These are phyloP conservation scores for Biscogniauxia mediterranea DNA, from an alignment of 2,329 filamentous ascomycete genomes.

Conservation along the genomic window DNA sequence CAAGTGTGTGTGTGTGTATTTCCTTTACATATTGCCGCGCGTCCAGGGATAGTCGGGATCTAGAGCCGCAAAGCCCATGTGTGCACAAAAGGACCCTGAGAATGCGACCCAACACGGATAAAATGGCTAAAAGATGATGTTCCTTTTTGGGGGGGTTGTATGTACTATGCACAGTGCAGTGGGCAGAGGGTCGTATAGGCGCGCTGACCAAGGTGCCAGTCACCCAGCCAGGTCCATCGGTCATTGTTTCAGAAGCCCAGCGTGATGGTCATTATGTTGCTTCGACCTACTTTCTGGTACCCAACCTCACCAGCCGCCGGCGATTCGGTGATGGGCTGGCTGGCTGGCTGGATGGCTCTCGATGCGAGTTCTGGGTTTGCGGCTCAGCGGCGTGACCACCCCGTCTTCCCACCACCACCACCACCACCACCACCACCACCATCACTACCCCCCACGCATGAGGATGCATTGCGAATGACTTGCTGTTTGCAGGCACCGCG, in stretches of 20 bases:
- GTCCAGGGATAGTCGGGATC: neutral
- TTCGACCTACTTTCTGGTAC: neutral
- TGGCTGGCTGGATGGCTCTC: neutral
- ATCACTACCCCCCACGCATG: too few relatives aligned
- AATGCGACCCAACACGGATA: neutral
- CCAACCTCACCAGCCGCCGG: neutral
- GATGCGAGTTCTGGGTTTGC: neutral
- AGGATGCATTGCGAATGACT: neutral
- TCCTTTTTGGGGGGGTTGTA: neutral
- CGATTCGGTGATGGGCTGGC: neutral
- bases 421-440: too few relatives aligned
- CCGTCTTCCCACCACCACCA: neutral
- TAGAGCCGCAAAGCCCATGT: neutral
- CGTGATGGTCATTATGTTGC: neutral
- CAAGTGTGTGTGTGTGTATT: neutral
- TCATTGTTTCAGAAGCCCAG: neutral
- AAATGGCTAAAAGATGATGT: neutral
- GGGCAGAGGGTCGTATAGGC: neutral
- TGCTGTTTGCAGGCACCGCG: neutral
- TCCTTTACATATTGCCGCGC: neutral
- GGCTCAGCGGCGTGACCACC: neutral
- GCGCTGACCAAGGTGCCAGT: neutral
- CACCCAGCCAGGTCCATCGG: neutral
- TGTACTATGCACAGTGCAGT: too few relatives aligned
- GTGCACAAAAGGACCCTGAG: neutral